Percentiles rank a stretch among this genome's conserved stretches.
Conservation (phyloP, 345 rosid species). For the Alliaria petiolata region DNA sequence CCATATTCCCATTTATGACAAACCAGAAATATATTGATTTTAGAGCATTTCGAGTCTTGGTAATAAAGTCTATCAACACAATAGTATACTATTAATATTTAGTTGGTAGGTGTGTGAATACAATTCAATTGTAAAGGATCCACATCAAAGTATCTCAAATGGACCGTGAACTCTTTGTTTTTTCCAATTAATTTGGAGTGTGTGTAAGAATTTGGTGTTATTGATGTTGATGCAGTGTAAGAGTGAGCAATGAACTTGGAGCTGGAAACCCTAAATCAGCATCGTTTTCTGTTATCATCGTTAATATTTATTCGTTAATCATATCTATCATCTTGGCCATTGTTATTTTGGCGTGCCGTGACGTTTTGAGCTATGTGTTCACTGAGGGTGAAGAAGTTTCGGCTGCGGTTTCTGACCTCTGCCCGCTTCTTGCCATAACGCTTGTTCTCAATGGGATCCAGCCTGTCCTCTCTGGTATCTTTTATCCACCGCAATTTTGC, state of each 20-base stretch:
- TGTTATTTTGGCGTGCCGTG: constrained; percentile 33
- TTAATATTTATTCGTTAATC: constrained; percentile 42
- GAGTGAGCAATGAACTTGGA: constrained; percentile 88
- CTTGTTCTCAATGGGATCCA: constrained; percentile 68
- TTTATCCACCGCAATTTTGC: neutral
- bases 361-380: constrained; percentile 58
- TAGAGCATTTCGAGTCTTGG: too few relatives aligned
- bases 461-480: constrained; percentile 67
- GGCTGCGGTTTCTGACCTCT: constrained; percentile 64
- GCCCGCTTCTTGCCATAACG: constrained; percentile 60
- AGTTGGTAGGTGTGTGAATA: too few relatives aligned
- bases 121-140: too few relatives aligned
- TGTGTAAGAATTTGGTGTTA: neutral
- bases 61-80: too few relatives aligned
- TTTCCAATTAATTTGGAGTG: neutral
- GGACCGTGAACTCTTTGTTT: neutral
- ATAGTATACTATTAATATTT: too few relatives aligned
- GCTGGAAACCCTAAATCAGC: constrained; percentile 70
- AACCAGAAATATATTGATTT: neutral
- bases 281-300: constrained; percentile 55
- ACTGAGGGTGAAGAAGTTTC: constrained; percentile 64
- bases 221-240: constrained; percentile 42
- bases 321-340: constrained; percentile 39
- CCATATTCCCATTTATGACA: neutral
- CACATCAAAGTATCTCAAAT: too few relatives aligned